Conservation (phyloP, 2,329 filamentous ascomycete species). For the Curvularia hawaiiensis region DNA sequence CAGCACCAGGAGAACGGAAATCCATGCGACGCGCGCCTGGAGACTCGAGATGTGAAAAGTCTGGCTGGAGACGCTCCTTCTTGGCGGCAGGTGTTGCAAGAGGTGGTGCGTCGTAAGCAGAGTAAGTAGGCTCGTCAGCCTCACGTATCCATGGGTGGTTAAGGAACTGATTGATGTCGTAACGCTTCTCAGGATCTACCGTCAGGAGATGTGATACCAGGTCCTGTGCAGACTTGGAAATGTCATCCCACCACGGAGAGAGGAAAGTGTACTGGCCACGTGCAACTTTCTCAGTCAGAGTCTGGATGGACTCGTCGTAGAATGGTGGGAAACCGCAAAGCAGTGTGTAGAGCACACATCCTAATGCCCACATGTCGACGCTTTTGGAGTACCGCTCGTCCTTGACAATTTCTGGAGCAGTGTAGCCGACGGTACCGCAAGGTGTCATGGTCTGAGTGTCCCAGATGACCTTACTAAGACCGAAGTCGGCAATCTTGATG, state of each 20-base stretch:
- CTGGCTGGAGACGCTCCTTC: conserved; percentile 60
- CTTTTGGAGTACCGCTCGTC: conserved; percentile 98
- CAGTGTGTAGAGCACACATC: conserved; percentile 94
- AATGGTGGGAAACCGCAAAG: conserved; percentile 98
- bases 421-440: conserved; percentile 98
- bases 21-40: conserved; percentile 76
- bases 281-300: conserved; percentile 96
- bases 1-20: conserved; percentile 92
- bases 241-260: conserved; percentile 99
- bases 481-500: conserved; percentile 98
- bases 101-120: conserved; percentile 71
- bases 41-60: conserved; percentile 61
- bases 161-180: conserved; percentile 90
- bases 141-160: conserved; percentile 91
- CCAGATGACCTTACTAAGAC: conserved; percentile 97
- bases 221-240: conserved; percentile 92
- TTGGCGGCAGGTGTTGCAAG: conserved; percentile 70
- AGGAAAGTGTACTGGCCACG: conserved; percentile 96
- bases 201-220: conserved; percentile 91
- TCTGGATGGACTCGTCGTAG: conserved; percentile 97
- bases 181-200: conserved; percentile 93
- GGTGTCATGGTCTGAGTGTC: conserved; percentile 98
- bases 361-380: conserved; percentile 98
- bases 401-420: conserved; percentile 97
- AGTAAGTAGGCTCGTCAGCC: conserved; percentile 69